Percentiles rank a stretch among this genome's conserved stretches.
phyloP scores from a whole-genome alignment of 2,329 filamentous ascomycete genomes.

The Ophioceras dolichostomum region DNA sequence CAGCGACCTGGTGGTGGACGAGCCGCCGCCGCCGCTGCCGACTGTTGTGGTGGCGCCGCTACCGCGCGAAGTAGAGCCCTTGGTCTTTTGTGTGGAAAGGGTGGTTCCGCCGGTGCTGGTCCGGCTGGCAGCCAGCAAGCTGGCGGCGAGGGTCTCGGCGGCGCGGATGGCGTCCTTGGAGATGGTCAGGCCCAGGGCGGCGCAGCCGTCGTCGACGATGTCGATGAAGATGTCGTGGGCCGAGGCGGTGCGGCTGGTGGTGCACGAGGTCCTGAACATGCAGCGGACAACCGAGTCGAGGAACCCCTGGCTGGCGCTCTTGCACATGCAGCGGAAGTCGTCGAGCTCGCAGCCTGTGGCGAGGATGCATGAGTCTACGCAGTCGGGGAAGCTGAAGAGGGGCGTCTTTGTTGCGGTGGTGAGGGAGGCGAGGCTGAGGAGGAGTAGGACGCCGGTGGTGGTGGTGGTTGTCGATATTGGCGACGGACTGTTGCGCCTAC shows the following conservation, averaged over 20 bases:
- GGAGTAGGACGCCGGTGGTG: background rate
- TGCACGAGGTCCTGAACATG: slow-evolving; percentile 3
- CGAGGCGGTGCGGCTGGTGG: slow-evolving; percentile 2
- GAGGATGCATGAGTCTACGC: slow-evolving; percentile 7
- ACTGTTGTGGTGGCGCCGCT: too few species aligned
- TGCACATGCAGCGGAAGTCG: slow-evolving; percentile 8
- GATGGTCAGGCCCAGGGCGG: slow-evolving; percentile 1
- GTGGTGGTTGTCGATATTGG: background rate
- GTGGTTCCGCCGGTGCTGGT: background rate
- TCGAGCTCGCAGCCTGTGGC: slow-evolving; percentile 6
- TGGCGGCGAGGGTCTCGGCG: slow-evolving; percentile 6
- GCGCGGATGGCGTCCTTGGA: slow-evolving; percentile 3
- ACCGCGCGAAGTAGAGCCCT: background rate
- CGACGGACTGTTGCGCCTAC: too few species aligned
- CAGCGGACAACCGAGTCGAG: slow-evolving; percentile 7
- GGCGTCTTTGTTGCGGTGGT: background rate
- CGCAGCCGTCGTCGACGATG: slow-evolving; percentile 6
- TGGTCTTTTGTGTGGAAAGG: background rate
- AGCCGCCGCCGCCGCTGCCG: background rate
- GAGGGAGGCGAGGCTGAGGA: background rate
- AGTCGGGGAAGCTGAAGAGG: slow-evolving; percentile 5
- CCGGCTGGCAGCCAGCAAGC: slow-evolving; percentile 2
- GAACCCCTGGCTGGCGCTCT: slow-evolving; percentile 1
- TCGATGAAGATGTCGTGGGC: slow-evolving; percentile 5
- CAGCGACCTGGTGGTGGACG: background rate